phyloP scores from a whole-genome alignment of 225 moss, liverwort and hornwort species.

The Anthoceros angustus region DNA sequence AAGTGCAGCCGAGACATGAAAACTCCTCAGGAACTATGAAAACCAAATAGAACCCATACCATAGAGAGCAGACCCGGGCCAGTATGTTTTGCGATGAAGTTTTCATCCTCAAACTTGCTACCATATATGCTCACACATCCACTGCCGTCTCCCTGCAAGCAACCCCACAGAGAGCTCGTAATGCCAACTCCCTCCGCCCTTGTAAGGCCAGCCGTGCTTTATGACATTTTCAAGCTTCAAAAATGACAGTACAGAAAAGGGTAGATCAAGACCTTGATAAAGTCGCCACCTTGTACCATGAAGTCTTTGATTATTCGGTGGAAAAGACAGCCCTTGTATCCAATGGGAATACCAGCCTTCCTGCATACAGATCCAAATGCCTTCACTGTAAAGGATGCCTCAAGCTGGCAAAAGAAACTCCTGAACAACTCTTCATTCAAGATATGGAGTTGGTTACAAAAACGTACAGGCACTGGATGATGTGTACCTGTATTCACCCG shows the following conservation, averaged over 20 bases:
- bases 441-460: too few relatives aligned
- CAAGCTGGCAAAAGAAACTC: too few relatives aligned
- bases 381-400: too few relatives aligned
- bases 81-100: slow-evolving; percentile 63
- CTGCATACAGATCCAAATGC: slow-evolving; percentile 14
- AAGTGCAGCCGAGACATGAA: too few relatives aligned
- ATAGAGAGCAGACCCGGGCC: slow-evolving; percentile 73
- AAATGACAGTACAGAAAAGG: neutral
- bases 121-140: slow-evolving; percentile 78
- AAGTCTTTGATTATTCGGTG: slow-evolving; percentile 83
- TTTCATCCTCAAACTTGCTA: slow-evolving; percentile 80
- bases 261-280: slow-evolving; percentile 35
- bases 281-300: slow-evolving; percentile 79
- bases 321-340: slow-evolving; percentile 56
- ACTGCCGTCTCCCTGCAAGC: slow-evolving; percentile 56
- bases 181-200: too few relatives aligned
- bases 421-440: too few relatives aligned
- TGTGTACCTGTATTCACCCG: slow-evolving; percentile 59
- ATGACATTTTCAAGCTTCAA: neutral
- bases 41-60: slow-evolving; percentile 17
- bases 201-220: too few relatives aligned
- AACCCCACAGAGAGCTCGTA: neutral
- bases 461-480: neutral
- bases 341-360: slow-evolving; percentile 60
- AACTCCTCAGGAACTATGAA: neutral